Conservation (phyloP, 148 eudicot species). For the Drosera capensis region DNA sequence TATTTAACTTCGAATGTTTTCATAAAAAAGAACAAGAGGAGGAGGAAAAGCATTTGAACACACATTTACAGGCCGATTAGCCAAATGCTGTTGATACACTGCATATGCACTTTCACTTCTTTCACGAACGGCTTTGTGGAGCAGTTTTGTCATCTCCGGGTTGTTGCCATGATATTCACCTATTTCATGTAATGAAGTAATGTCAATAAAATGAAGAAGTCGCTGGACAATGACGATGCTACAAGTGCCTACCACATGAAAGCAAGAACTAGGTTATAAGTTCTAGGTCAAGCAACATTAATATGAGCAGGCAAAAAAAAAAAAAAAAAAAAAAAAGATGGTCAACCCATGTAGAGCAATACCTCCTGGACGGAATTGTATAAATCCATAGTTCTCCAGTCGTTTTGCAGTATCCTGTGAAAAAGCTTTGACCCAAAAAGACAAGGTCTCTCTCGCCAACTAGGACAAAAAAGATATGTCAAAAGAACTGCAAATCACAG, state of each 20-base stretch:
- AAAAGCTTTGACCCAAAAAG: constrained; percentile 99
- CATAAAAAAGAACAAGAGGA: not conserved
- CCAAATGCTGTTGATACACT: constrained; percentile 96
- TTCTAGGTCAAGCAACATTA: constrained; percentile 2
- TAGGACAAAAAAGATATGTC: constrained; percentile 24
- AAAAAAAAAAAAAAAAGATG: no score
- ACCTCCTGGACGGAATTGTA: constrained; percentile 99
- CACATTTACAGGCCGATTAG: constrained; percentile 91
- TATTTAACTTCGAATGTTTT: not conserved
- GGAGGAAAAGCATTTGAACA: constrained; percentile 15
- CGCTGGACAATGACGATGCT: no score
- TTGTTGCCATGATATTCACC: constrained; percentile 97
- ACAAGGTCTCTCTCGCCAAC: constrained; percentile 93
- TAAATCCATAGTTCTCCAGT: constrained; percentile 93
- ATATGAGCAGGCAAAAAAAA: not conserved
- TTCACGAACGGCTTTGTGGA: constrained; percentile 95
- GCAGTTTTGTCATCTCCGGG: constrained; percentile 97
- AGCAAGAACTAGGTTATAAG: no score
- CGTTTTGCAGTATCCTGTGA: constrained; percentile 98
- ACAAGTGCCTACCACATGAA: no score
- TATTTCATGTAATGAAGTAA: constrained; percentile 8
- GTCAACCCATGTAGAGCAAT: no score
- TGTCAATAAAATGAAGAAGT: not conserved
- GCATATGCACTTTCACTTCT: constrained; percentile 94
- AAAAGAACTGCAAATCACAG: constrained; percentile 1